Evolutionary conservation across 2,329 filamentous ascomycete genomes (phyloP).

Genomic region (Xylaria sp.): DNA sequence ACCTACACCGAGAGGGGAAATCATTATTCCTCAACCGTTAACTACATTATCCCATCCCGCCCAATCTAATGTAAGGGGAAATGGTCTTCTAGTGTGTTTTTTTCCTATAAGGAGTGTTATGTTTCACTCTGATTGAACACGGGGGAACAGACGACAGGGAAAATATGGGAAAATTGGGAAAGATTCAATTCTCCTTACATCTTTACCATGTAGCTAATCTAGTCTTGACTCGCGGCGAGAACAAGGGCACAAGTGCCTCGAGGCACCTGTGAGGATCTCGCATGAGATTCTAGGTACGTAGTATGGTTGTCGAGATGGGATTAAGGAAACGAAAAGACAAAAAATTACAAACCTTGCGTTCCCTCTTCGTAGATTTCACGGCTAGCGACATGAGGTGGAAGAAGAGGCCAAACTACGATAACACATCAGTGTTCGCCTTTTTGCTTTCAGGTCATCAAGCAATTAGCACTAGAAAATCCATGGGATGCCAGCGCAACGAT

Average conservation of each 20-base stretch:
- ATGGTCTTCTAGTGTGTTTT: background rate
- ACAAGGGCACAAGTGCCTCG: background rate
- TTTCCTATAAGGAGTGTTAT: background rate
- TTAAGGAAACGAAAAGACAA: background rate
- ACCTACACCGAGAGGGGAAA: background rate
- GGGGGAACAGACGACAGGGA: background rate
- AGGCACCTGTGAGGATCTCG: background rate
- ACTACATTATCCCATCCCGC: constrained; percentile 6
- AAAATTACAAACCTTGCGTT: background rate
- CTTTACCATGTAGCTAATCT: constrained; percentile 1
- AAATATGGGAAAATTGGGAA: background rate
- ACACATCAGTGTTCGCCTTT: background rate
- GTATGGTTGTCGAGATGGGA: background rate
- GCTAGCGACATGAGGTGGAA: background rate
- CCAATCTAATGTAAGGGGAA: background rate
- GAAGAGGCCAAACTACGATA: background rate
- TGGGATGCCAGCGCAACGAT: background rate
- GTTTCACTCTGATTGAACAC: background rate
- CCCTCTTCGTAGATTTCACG: background rate
- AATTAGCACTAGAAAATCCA: no score
- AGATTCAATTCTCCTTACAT: background rate
- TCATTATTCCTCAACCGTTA: background rate
- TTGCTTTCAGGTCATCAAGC: no score
- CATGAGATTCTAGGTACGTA: background rate
- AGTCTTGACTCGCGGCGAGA: background rate